Percentiles rank a stretch among this genome's conserved stretches.
Conservation (phyloP, 2,329 filamentous ascomycete species). For the Diplodia intermedia region DNA sequence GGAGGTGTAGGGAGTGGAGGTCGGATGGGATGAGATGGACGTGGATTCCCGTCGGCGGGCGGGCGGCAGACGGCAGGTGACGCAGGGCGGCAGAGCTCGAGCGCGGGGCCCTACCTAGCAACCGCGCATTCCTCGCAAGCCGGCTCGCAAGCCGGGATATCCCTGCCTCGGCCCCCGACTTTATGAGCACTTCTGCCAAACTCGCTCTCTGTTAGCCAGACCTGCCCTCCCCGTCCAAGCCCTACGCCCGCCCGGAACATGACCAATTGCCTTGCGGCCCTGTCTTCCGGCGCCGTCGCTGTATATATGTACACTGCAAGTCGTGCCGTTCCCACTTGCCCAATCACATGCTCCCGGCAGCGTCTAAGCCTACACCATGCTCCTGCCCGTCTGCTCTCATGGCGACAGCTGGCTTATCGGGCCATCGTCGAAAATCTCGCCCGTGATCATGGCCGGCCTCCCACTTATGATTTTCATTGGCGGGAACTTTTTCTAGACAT, state of each 20-base stretch:
- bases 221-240: not conserved
- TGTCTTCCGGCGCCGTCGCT: not conserved
- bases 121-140: not conserved
- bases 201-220: slow-evolving; percentile 5
- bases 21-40: slow-evolving; percentile 9
- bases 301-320: not conserved
- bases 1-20: not conserved
- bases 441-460: slow-evolving; percentile 50
- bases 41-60: not conserved
- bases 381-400: not conserved
- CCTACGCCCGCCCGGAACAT: not conserved
- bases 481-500: slow-evolving; percentile 51
- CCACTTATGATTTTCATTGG: slow-evolving; percentile 56
- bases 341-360: not conserved
- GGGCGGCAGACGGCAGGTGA: slow-evolving; percentile 1
- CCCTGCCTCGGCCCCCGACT: slow-evolving; percentile 20
- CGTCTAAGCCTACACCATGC: not conserved
- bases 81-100: slow-evolving; percentile 14
- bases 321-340: not conserved
- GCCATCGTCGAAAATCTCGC: not conserved
- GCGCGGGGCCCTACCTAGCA: slow-evolving; percentile 13
- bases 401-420: not conserved
- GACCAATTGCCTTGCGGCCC: slow-evolving; percentile 1
- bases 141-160: slow-evolving; percentile 18
- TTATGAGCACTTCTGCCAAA: slow-evolving; percentile 23